These are phyloP conservation scores for Apiotrichum veenhuisii DNA, from an alignment of 1,284 basidiomycete species.

Conservation along the genomic window DNA sequence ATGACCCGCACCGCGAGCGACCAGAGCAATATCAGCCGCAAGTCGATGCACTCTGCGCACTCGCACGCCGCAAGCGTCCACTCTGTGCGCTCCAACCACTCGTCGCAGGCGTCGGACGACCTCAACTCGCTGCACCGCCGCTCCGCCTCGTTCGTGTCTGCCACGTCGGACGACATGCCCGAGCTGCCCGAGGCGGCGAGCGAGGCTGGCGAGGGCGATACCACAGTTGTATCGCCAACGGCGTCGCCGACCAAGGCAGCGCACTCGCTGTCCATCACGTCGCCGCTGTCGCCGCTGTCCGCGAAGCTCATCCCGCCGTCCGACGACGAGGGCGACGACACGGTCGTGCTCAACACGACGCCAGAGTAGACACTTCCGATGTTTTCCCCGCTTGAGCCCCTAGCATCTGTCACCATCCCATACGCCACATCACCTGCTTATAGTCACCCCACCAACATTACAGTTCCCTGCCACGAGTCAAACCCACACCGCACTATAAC, in stretches of 20 bases:
- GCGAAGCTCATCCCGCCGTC: not conserved
- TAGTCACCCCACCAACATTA: not conserved
- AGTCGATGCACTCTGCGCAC: not conserved
- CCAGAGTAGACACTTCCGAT: not conserved
- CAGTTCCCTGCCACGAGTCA: no score
- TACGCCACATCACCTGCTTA: not conserved
- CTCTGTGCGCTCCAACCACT: not conserved
- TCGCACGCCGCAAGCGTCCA: not conserved
- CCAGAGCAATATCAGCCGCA: not conserved
- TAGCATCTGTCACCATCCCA: no score
- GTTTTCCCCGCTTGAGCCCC: no score
- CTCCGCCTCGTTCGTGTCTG: not conserved
- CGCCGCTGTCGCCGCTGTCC: not conserved
- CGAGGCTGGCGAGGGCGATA: not conserved
- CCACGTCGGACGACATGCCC: not conserved
- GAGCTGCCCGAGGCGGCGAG: not conserved
- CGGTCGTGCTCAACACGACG: constrained; percentile 1
- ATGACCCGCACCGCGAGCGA: not conserved
- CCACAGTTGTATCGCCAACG: no score
- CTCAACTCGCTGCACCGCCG: not conserved
- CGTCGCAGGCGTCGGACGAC: not conserved
- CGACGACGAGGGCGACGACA: constrained; percentile 7
- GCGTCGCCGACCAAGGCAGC: not conserved
- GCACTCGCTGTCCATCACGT: not conserved
- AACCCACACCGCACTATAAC: no score